Conservation (phyloP, 331 rosid species). For the Malus hybrid region DNA sequence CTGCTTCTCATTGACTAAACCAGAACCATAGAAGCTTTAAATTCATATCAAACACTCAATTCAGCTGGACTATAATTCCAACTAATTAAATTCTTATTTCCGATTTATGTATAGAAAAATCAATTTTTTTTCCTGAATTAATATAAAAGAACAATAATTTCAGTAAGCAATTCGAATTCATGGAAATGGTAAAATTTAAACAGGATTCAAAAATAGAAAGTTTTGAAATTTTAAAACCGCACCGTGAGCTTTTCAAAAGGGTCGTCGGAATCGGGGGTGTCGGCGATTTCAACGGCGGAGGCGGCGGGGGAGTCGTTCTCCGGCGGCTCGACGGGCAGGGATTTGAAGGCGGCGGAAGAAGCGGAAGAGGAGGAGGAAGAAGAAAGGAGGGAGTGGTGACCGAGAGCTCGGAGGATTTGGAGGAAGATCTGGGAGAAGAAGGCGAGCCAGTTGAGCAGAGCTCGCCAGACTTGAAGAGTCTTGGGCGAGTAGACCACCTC, state of each 20-base stretch:
- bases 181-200: neutral
- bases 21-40: neutral
- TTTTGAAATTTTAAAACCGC: constrained; percentile 3
- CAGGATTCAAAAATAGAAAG: neutral
- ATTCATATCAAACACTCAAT: neutral
- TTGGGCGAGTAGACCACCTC: constrained; percentile 71
- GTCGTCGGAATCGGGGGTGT: constrained; percentile 19
- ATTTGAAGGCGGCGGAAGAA: constrained; percentile 52
- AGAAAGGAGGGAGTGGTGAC: constrained; percentile 67
- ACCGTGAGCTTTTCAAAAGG: constrained; percentile 61
- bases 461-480: constrained; percentile 71
- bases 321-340: constrained; percentile 66
- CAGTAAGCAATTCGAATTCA: neutral
- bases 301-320: constrained; percentile 39
- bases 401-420: constrained; percentile 69
- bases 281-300: constrained; percentile 47
- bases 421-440: constrained; percentile 89
- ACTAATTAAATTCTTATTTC: neutral
- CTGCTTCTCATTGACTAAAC: neutral
- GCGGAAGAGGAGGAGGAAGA: constrained; percentile 17
- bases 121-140: neutral
- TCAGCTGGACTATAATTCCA: neutral
- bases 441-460: constrained; percentile 75
- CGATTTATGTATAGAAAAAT: neutral
- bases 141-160: neutral